These are phyloP conservation scores for Funneliformis mosseae DNA, from an alignment of 192 early-diverging fungal genomes.

Conservation along the genomic window DNA sequence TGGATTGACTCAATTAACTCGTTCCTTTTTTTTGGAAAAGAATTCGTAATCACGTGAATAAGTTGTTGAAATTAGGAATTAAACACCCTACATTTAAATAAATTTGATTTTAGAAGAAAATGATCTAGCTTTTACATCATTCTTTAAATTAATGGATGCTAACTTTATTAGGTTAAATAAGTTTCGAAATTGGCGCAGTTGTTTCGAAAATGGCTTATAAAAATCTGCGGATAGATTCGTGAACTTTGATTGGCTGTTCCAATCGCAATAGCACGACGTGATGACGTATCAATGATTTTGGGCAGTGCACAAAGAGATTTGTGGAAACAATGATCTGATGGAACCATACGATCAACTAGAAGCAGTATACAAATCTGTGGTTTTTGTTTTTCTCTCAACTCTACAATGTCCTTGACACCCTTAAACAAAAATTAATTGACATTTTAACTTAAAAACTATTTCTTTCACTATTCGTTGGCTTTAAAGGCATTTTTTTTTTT, in stretches of 20 bases:
- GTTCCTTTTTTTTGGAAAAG: no score
- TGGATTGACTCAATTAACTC: no score
- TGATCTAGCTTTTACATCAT: background rate
- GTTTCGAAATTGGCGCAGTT: background rate
- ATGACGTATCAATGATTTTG: constrained; percentile 13
- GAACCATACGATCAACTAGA: constrained; percentile 23
- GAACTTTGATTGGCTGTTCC: constrained; percentile 17
- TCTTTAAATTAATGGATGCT: background rate
- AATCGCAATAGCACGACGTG: constrained; percentile 3
- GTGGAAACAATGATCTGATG: constrained; percentile 30
- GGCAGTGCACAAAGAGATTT: constrained; percentile 27
- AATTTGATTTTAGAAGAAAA: background rate
- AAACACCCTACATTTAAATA: no score
- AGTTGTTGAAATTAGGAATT: no score
- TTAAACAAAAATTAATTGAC: constrained; percentile 4
- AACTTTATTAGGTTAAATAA: background rate
- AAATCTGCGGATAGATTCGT: constrained; percentile 24
- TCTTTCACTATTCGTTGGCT: constrained; percentile 9
- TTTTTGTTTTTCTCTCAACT: constrained; percentile 23
- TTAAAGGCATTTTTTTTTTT: background rate
- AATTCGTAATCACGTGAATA: no score
- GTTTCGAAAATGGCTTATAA: background rate
- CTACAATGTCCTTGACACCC: constrained; percentile 12
- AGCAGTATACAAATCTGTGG: constrained; percentile 25
- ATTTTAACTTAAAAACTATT: background rate